Conservation (phyloP, 2,329 filamentous ascomycete species). For the Fusarium torulosum region DNA sequence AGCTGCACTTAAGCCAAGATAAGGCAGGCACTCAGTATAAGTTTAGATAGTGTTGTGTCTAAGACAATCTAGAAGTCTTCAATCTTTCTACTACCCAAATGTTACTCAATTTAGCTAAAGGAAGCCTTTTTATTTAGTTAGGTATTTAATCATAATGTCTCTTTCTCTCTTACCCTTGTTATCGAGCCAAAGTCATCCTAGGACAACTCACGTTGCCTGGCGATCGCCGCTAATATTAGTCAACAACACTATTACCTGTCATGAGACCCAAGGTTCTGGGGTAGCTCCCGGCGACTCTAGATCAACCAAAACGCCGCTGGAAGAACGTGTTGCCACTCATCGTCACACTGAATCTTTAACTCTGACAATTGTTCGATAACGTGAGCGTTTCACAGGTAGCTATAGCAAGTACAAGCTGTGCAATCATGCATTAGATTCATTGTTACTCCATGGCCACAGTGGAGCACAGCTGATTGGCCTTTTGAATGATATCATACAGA, state of each 20-base stretch:
- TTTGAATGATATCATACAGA: not conserved
- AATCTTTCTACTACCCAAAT: no score
- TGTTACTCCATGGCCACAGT: no score
- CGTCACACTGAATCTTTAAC: not conserved
- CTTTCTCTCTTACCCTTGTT: not conserved
- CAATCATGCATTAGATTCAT: no score
- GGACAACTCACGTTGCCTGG: not conserved
- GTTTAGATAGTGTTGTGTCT: not conserved
- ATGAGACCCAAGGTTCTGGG: conserved; percentile 10
- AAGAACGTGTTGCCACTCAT: not conserved
- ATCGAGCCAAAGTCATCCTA: not conserved
- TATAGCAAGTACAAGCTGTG: no score
- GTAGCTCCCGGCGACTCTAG: not conserved
- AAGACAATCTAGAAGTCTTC: no score
- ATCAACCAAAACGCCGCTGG: not conserved
- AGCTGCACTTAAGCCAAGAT: conserved; percentile 3
- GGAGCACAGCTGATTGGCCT: no score
- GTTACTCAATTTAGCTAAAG: no score
- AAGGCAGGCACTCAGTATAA: not conserved
- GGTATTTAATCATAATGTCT: no score
- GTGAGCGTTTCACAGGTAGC: no score
- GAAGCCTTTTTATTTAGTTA: no score
- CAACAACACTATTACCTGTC: not conserved
- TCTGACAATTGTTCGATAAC: not conserved
- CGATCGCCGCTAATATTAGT: not conserved